A percentile compares a stretch with the other conserved stretches of the same genome.
Evolutionary conservation across 805 yeast species (phyloP).

Genomic region (Dipodascopsis uninucleata): DNA sequence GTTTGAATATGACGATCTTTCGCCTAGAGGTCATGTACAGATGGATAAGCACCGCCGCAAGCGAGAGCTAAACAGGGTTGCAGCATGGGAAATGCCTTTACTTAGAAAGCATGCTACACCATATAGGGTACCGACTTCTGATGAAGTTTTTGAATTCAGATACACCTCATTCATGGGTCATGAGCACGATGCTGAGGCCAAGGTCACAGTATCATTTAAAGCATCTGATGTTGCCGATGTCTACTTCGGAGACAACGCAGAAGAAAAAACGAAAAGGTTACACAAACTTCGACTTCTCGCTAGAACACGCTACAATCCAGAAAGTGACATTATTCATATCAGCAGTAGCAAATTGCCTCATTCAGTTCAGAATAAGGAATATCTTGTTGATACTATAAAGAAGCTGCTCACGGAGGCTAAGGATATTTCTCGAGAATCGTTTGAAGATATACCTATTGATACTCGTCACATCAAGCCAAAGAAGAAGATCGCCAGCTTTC

Average conservation of each 20-base stretch:
- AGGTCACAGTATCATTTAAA: constrained; percentile 58
- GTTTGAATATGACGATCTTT: constrained; percentile 13
- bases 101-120: constrained; percentile 35
- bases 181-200: constrained; percentile 61
- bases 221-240: constrained; percentile 46
- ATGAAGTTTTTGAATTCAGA: constrained; percentile 50
- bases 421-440: constrained; percentile 54
- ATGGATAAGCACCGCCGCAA: constrained; percentile 68
- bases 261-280: constrained; percentile 38
- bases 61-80: constrained; percentile 72
- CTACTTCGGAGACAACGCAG: constrained; percentile 48
- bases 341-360: constrained; percentile 63
- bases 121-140: constrained; percentile 3
- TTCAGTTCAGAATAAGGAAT: constrained; percentile 82
- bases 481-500: constrained; percentile 51
- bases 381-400: constrained; percentile 60
- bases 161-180: constrained; percentile 76
- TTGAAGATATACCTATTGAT: constrained; percentile 78
- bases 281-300: constrained; percentile 79
- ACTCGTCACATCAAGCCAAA: constrained; percentile 59
- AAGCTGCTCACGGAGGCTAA: constrained; percentile 62
- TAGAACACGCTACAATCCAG: constrained; percentile 69
- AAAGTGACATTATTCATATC: constrained; percentile 57
- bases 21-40: constrained; percentile 51
- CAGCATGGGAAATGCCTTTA: constrained; percentile 89